Conservation (phyloP, 768 basidiomycete genomes). For the Russula lepida region DNA sequence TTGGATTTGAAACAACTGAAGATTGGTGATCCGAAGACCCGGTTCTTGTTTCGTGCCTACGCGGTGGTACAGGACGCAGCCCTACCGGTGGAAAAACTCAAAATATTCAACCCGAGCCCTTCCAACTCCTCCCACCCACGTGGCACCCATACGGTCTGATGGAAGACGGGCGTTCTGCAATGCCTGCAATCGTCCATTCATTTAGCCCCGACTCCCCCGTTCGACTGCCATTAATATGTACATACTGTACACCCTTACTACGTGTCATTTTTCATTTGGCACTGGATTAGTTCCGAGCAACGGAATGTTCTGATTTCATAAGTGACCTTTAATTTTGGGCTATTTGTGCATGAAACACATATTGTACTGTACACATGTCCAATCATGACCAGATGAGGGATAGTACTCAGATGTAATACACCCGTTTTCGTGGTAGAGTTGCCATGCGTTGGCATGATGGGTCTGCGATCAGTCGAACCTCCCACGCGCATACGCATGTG, state of each 20-base stretch:
- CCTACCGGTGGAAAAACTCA: background rate
- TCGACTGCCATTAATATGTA: background rate
- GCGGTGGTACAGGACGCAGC: background rate
- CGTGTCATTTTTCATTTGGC: background rate
- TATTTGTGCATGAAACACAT: background rate
- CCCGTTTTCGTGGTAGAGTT: background rate
- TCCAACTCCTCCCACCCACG: background rate
- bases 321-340: background rate
- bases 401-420: background rate
- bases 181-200: background rate
- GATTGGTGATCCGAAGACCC: slow-evolving; percentile 28
- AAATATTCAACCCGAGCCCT: background rate
- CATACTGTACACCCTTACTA: background rate
- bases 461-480: background rate
- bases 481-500: background rate
- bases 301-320: background rate
- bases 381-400: background rate
- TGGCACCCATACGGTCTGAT: background rate
- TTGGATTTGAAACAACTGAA: slow-evolving; percentile 30
- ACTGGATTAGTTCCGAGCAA: background rate
- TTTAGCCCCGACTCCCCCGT: background rate
- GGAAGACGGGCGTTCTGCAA: background rate
- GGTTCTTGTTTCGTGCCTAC: background rate
- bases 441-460: background rate
- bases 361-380: background rate